Evolutionary conservation across 192 early-diverging fungal genomes (phyloP), one percentile per base, ranked within the genome.

Genomic region (Umbelopsis isabellina): DNA sequence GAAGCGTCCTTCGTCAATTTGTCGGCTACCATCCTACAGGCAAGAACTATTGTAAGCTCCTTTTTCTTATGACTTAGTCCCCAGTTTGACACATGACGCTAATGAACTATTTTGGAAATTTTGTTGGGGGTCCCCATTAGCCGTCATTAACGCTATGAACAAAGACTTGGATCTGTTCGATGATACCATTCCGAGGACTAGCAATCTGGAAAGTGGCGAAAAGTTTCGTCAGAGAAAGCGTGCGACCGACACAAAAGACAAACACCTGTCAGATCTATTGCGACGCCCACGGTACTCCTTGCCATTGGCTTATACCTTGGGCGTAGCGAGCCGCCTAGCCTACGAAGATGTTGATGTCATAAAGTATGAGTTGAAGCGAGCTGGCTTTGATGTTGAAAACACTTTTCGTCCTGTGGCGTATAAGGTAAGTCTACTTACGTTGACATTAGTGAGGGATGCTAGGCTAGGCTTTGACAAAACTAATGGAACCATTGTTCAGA

Each of bases 321-420:
- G 81, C 22, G 81, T 85, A n/a, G 80, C 84, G 8, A 76, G 78
- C 16, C 84, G 84, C 46, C 58, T 87, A 0, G 82, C 72, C 2
- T 87, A 87, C 53, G 85, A 87, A 49, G 80, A 87, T 37, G 75
- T 87, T 13, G 74, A 77, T 12, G 72, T 87, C 10, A 84, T 87
- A 30, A 70, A 77, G 21, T 83, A 83, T 66, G 85, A 87, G 45
- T 74, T 87, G 11, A 66, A 78, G 30, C 69, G 68, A 23, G 76
- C 81, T 27, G 85, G 85, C 23, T 87, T 82, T 72, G 83, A 87
- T 67, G 55, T 84, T 10, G 61, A 76, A 49, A 73, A 79, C 3
- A 81, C 85, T 0, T 87, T 87, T 64, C 65, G 76, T 46, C 78
- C 85, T 1, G 77, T 87, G 47, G 85, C 79, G 30, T 87, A 84